Evolutionary conservation across 805 yeast species (phyloP), one percentile per base, ranked within the genome.

Genomic region (Candida coquimbonensis): DNA sequence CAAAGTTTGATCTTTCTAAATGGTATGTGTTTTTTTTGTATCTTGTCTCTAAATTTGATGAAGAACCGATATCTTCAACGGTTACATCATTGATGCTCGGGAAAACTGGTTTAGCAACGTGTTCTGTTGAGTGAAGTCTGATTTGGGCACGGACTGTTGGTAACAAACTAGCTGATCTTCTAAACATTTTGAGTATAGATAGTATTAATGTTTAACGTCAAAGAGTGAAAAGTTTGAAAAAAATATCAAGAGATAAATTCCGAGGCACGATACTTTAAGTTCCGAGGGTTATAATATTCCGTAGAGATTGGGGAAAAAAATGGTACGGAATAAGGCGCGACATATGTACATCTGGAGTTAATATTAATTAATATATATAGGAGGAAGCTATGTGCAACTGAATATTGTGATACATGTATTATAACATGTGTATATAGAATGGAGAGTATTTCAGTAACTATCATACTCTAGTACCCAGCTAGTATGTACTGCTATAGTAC

Each of bases 1-100:
- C 88, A 40, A 67, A 70, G 14, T 73, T 64, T 8, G 87, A 72
- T 61, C 83, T 79, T 38, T 56, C 59, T 12, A 69, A 53, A 46
- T 53, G 62, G 52, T 69, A 69, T 3, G 57, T 55, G 4, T 58
- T 59, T 39, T 55, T 54, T 8, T 63, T 66, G 46, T 61, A 61
- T 40, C 40, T 45, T 14, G 37, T 46, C 9, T 41, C 40, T 12
- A 32, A 51, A 31, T 53, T 60, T 41, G 49, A 44, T 21, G 44
- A 48, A 41, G 48, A 44, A 2, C 64, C 51, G 16, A 64, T 45
- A 14, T 68, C 71, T 26, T 53, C 49, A 3, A 61, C 52, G 7
- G 59, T 52, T 16, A 67, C 57, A 16, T 62, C 65, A 7, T 53
- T 45, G 16, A 67, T 48, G 17, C 53, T 49, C 31, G 71, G 72